phyloP scores from a whole-genome alignment of 73 alveolate genomes.

The Tetrahymena malaccensis region DNA sequence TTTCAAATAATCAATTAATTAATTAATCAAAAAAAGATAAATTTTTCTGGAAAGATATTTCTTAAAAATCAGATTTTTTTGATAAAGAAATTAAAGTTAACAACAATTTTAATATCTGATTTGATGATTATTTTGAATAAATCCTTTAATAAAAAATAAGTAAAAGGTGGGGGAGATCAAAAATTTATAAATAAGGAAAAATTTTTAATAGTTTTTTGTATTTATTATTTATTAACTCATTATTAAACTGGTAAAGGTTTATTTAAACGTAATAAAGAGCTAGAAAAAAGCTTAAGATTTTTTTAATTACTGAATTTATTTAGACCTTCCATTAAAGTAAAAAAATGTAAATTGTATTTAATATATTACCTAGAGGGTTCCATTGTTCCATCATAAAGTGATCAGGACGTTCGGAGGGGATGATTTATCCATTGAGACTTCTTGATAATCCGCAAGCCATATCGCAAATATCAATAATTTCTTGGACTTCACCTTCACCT shows the following conservation, averaged over 20 bases:
- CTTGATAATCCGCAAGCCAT: constrained; percentile 84
- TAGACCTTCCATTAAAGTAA: not conserved
- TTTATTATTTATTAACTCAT: not conserved
- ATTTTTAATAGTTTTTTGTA: too few relatives aligned
- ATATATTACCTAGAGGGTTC: constrained; percentile 73
- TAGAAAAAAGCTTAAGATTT: not conserved
- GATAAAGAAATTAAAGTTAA: not conserved
- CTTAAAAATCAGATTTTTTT: not conserved
- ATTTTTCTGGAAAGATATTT: not conserved
- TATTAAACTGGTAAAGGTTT: not conserved
- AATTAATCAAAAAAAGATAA: too few relatives aligned
- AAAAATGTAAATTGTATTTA: not conserved
- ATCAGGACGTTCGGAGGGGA: constrained; percentile 85
- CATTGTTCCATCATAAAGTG: constrained; percentile 84
- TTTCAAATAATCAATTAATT: too few relatives aligned
- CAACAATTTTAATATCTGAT: not conserved
- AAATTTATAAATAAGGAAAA: too few relatives aligned
- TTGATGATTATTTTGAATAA: not conserved
- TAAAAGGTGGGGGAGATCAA: not conserved
- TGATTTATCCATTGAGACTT: constrained; percentile 66
- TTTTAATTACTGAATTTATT: not conserved
- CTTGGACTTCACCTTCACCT: constrained; percentile 89
- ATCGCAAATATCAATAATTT: constrained; percentile 84
- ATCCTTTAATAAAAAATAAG: too few relatives aligned
- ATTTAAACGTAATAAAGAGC: not conserved